Base-by-base conservation (phyloP, 2,329 filamentous ascomycete species). In the Claviceps quebecensis region DNA sequence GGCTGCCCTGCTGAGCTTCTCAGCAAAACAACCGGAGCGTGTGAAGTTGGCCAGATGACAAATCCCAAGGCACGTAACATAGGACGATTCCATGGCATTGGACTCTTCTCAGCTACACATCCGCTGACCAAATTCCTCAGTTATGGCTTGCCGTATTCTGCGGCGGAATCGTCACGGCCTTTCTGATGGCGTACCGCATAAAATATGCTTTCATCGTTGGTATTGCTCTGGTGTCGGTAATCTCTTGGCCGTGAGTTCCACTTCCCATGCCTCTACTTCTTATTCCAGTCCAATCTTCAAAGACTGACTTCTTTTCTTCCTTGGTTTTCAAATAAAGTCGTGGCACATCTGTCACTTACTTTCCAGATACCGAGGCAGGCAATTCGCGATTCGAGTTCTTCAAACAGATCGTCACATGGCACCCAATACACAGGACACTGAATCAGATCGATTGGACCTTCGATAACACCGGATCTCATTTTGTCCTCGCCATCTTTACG, bases 91-190 rank as follows among this genome's bases (percentile, higher is more conserved):
- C 26, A 19, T 44, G 19, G 13, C 13, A 23, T 26, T 34, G 22
- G 22, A 26, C 14, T 22, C 16, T 22, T 11, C 14, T 37, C 29
- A 34, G 29, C 29, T 16, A 13, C 39, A 1, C 38, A 9, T 1
- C 26, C 23, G 34, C 55, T 59, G 22, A 39, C 1, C 14, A 17
- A 16, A 22, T 26, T 13, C 13, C 41, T 29, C 54, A 82, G 79
- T 71, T 94, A 75, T 95, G 89, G 89, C 78, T 94, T 50, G 89
- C 86, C 11, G 84, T 95, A 56, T 83, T 88, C 62, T 80, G 83
- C 50, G 87, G 89, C 14, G 87, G 87, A 37, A 73, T 95, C 45
- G 66, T 94, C 39, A 91, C 87, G 0, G 81, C 85, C 5, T 77
- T 91, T 57, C 78, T 95, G 66, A 88, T 88, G 84, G 77, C 84